Percentiles rank a stretch among this genome's conserved stretches.
Conservation (phyloP, 2,329 filamentous ascomycete species). For the Cladosporium sp. region DNA sequence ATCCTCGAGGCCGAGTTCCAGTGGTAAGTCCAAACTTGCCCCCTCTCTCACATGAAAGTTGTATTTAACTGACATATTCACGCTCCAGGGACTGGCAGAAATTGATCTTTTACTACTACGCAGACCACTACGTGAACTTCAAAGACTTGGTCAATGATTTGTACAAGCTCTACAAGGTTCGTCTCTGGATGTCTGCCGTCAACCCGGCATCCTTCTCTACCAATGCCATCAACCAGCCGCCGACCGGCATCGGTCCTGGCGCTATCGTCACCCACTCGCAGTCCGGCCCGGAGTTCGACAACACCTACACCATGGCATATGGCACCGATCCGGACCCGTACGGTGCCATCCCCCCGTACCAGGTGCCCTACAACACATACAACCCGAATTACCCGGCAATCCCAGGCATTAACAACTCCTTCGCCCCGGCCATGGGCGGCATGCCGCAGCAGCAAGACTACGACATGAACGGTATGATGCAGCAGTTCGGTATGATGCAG, state of each 20-base stretch:
- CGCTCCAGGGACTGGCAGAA: slow-evolving; percentile 89
- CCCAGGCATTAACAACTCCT: slow-evolving; percentile 30
- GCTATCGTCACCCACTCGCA: slow-evolving; percentile 23
- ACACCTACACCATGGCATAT: slow-evolving; percentile 31
- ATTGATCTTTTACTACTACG: slow-evolving; percentile 97
- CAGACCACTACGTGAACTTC: slow-evolving; percentile 97
- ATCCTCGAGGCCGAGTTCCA: slow-evolving; percentile 98
- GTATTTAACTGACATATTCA: neutral
- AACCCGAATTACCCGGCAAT: slow-evolving; percentile 31
- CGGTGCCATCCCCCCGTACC: slow-evolving; percentile 31
- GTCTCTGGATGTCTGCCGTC: slow-evolving; percentile 99
- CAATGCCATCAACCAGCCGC: slow-evolving; percentile 31
- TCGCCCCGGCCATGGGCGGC: slow-evolving; percentile 15
- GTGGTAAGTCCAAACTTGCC: slow-evolving; percentile 64
- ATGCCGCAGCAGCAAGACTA: neutral
- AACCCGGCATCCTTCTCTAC: slow-evolving; percentile 83
- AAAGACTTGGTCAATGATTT: slow-evolving; percentile 94
- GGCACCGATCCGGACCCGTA: slow-evolving; percentile 31
- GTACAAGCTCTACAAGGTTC: slow-evolving; percentile 98
- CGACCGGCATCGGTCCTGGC: slow-evolving; percentile 34
- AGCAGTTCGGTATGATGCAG: slow-evolving; percentile 2
- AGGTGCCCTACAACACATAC: slow-evolving; percentile 30
- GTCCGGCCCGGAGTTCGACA: slow-evolving; percentile 19
- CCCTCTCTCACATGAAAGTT: neutral
- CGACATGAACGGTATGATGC: neutral